These are phyloP conservation scores for Candida ascalaphidarum DNA, from an alignment of 805 yeast species.

Conservation along the genomic window DNA sequence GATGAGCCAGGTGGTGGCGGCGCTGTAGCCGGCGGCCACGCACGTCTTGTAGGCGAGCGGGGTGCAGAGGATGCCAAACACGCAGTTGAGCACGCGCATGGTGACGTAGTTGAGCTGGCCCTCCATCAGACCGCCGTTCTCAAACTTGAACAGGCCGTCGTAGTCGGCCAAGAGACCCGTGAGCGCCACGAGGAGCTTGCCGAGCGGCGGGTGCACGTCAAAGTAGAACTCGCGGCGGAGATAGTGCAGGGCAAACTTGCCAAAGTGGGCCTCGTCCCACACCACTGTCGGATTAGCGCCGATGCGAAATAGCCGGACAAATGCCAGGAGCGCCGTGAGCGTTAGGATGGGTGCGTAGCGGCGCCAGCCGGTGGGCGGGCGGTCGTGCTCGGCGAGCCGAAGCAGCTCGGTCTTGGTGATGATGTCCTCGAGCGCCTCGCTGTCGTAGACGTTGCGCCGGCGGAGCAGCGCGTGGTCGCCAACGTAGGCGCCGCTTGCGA, in stretches of 20 bases:
- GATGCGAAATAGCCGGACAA: constrained; percentile 51
- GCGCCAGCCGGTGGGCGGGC: too few species aligned
- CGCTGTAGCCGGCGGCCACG: constrained; percentile 17
- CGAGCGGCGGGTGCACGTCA: constrained; percentile 85
- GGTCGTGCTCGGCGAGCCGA: constrained; percentile 4
- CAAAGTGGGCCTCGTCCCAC: constrained; percentile 92
- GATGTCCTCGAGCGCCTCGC: constrained; percentile 9
- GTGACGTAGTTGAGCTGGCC: constrained; percentile 48
- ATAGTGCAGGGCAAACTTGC: constrained; percentile 77
- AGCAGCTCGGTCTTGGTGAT: constrained; percentile 8
- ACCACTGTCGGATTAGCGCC: constrained; percentile 52
- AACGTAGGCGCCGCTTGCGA: too few species aligned
- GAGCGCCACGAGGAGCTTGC: constrained; percentile 71
- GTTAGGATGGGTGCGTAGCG: background rate
- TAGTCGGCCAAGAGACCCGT: constrained; percentile 80
- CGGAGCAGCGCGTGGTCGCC: too few species aligned
- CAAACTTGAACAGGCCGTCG: constrained; percentile 68
- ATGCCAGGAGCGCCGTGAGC: constrained; percentile 7
- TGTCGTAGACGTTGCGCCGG: too few species aligned
- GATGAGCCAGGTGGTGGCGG: constrained; percentile 46
- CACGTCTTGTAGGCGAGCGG: constrained; percentile 56
- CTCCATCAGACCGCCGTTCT: constrained; percentile 58
- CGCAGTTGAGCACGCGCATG: constrained; percentile 68
- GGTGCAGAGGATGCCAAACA: constrained; percentile 56
- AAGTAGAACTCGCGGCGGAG: constrained; percentile 72